Base-by-base conservation (phyloP, 108 stramenopile species). In the Epithemia pelagica region DNA sequence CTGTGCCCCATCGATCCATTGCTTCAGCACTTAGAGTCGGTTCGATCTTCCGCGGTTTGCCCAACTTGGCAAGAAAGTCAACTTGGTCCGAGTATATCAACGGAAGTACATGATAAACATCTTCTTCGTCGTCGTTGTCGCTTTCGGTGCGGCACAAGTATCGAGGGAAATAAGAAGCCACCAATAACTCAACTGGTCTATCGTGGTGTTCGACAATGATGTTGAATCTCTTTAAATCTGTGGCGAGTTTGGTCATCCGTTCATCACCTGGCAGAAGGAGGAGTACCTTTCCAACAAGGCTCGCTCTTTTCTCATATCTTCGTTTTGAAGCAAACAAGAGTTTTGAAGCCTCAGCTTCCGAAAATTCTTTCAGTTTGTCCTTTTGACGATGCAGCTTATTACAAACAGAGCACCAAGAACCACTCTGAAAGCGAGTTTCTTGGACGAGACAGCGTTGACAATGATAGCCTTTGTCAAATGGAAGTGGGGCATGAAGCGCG, bases 261-360 rank as follows among this genome's bases (percentile, higher is more conserved):
- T 72, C 72, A 59, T 82, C 82, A 46, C 61, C 64, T 22, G 71
- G 75, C 10, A 71, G 58, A 46, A 78, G 67, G 26, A 73, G 63
- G 20, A 82, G 60, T 30, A 68, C 61, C 21, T 57, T 73, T n/a
- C 82, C 82, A 22, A 82, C 75, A 23, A 82, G 30, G 2, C 77
- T 73, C 15, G 82, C 62, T 25, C 33, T 61, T 25, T 65, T 32
- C 8, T 61, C 59, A 57, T 82, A 82, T 28, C 54, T 32, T 25
- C 25, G 21, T 1, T 69, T 26, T 21, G 56, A 5, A 7, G 7
- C 18, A 58, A n/a, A 7, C 5, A 23, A 5, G 56, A 21, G 7
- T 7, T 58, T 26, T 8, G 56, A 7, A 21, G 26, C 8, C 22
- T 23, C 56, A 5, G 21, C 18, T 26, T 7, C 21, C 56, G 56